phyloP scores from a whole-genome alignment of 306 rosid genomes.

The Prunus fruticosa region DNA sequence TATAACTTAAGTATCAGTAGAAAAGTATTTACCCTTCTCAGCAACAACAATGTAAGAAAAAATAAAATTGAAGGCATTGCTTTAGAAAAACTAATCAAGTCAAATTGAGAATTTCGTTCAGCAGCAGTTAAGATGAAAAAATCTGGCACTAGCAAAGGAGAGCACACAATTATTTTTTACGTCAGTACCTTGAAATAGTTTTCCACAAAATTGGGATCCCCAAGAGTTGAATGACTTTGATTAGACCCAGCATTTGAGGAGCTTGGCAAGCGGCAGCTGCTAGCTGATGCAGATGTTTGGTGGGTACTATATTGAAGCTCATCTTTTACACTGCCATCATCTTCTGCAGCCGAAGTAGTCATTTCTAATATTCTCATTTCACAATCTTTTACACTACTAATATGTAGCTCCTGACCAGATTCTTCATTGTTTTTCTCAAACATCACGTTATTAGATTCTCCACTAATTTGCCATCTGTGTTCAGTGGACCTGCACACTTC shows the following conservation, averaged over 20 bases:
- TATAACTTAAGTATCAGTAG: not conserved
- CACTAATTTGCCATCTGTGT: conserved; percentile 20
- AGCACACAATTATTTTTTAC: conserved; percentile 2
- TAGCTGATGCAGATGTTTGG: conserved; percentile 40
- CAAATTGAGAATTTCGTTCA: not conserved
- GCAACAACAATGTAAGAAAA: not conserved
- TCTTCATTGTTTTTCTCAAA: conserved; percentile 31
- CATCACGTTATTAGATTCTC: conserved; percentile 34
- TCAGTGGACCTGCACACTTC: conserved; percentile 32
- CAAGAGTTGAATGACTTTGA: conserved; percentile 62
- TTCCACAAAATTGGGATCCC: conserved; percentile 82
- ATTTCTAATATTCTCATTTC: conserved; percentile 31
- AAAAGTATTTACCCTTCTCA: not conserved
- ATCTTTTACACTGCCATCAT: conserved; percentile 27
- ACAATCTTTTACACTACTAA: conserved; percentile 31
- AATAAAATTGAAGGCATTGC: not conserved
- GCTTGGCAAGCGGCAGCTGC: conserved; percentile 36
- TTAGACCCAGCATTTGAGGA: conserved; percentile 41
- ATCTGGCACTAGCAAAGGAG: not conserved
- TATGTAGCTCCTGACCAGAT: conserved; percentile 26
- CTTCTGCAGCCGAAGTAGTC: conserved; percentile 34
- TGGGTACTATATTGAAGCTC: conserved; percentile 34
- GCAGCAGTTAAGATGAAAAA: not conserved
- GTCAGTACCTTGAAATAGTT: conserved; percentile 85
- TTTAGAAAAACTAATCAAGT: not conserved